Evolutionary conservation across 2,329 filamentous ascomycete species (phyloP).

Genomic region (Didymella glomerata): DNA sequence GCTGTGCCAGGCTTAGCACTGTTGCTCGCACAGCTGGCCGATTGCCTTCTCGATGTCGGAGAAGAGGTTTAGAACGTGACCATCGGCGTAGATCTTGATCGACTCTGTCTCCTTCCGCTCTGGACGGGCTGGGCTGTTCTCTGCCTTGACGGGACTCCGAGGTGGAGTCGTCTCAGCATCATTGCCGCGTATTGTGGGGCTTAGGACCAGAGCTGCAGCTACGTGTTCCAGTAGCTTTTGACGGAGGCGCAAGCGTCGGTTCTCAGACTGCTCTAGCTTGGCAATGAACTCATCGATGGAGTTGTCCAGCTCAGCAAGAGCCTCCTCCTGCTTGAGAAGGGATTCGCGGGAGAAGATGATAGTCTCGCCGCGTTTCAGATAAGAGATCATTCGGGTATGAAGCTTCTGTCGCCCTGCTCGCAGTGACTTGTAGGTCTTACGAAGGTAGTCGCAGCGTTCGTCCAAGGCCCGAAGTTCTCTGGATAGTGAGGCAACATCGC

Average conservation of each 20-base stretch:
- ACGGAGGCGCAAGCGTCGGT: slow-evolving; percentile 75
- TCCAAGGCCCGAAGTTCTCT: slow-evolving; percentile 79
- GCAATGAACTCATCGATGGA: slow-evolving; percentile 83
- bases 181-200: slow-evolving; percentile 39
- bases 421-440: slow-evolving; percentile 77
- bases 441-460: slow-evolving; percentile 79
- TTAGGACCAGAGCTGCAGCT: slow-evolving; percentile 66
- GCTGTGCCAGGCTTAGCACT: slow-evolving; percentile 37
- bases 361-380: slow-evolving; percentile 74
- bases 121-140: slow-evolving; percentile 42
- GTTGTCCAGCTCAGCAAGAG: slow-evolving; percentile 75
- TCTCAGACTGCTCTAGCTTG: slow-evolving; percentile 83
- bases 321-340: slow-evolving; percentile 81
- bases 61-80: slow-evolving; percentile 53
- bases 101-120: slow-evolving; percentile 53
- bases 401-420: slow-evolving; percentile 79
- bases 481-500: slow-evolving; percentile 62
- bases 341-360: slow-evolving; percentile 77
- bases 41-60: slow-evolving; percentile 55
- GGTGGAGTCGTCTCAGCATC: slow-evolving; percentile 50
- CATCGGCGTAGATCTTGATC: slow-evolving; percentile 56
- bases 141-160: slow-evolving; percentile 50
- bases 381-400: slow-evolving; percentile 78
- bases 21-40: slow-evolving; percentile 54
- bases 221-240: slow-evolving; percentile 85